phyloP scores from a whole-genome alignment of 2,329 filamentous ascomycete species.

The Didymella glomerata region DNA sequence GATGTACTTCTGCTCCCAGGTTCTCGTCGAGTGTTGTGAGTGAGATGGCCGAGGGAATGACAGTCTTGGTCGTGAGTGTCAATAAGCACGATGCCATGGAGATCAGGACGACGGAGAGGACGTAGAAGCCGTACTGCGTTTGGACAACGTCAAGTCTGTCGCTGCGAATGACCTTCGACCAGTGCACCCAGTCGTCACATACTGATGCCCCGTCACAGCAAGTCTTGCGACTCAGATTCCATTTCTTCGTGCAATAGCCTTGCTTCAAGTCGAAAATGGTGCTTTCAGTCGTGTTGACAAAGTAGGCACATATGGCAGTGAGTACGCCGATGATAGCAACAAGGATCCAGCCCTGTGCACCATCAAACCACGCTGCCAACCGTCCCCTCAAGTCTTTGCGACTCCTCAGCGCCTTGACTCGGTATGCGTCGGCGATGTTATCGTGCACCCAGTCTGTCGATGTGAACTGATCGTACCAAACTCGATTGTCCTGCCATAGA shows the following conservation, averaged over 20 bases:
- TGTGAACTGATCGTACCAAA: constrained; percentile 99
- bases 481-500: constrained; percentile 79
- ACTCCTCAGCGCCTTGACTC: constrained; percentile 81
- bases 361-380: constrained; percentile 78
- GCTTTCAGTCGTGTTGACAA: constrained; percentile 86
- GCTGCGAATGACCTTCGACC: constrained; percentile 68
- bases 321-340: constrained; percentile 88
- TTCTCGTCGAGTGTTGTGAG: constrained; percentile 93
- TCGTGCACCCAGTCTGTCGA: constrained; percentile 99
- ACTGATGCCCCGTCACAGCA: constrained; percentile 66
- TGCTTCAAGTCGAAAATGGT: constrained; percentile 90
- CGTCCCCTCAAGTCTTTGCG: constrained; percentile 87
- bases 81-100: constrained; percentile 77
- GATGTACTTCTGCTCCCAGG: constrained; percentile 68
- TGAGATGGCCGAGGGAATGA: constrained; percentile 87
- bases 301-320: constrained; percentile 85
- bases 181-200: constrained; percentile 69
- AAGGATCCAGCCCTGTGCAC: constrained; percentile 91
- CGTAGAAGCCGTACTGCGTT: constrained; percentile 81
- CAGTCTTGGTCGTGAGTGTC: constrained; percentile 89
- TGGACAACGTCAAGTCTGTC: constrained; percentile 60
- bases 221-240: constrained; percentile 75
- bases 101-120: constrained; percentile 74
- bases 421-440: constrained; percentile 91
- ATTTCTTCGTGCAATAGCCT: constrained; percentile 77